Percentiles rank a stretch among this genome's conserved stretches.
Conservation (phyloP, 2,329 filamentous ascomycete species). For the Colletotrichum chrysophilum region DNA sequence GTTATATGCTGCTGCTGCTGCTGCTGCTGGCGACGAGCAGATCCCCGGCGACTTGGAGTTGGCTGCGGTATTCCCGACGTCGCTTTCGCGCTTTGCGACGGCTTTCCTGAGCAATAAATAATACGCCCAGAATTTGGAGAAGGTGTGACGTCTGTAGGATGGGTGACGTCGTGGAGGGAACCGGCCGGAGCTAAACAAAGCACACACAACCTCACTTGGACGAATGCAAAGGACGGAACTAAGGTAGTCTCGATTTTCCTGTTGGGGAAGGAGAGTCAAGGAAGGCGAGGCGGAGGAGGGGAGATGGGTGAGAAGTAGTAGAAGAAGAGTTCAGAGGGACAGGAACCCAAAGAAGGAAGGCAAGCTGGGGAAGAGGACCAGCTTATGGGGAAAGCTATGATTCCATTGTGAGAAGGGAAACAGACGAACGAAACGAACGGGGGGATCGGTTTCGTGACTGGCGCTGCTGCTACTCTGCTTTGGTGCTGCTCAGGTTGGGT, state of each 20-base stretch:
- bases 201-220: neutral
- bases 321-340: neutral
- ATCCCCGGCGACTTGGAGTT: neutral
- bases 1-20: neutral
- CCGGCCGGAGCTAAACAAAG: neutral
- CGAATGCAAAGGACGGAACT: neutral
- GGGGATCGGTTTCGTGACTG: neutral
- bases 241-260: neutral
- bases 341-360: neutral
- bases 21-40: neutral
- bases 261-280: neutral
- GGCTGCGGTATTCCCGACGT: neutral
- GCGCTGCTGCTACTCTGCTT: neutral
- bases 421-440: neutral
- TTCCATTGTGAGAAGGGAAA: neutral
- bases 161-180: slow-evolving; percentile 6
- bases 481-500: neutral
- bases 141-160: slow-evolving; percentile 13
- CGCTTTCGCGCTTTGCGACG: slow-evolving; percentile 8
- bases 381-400: slow-evolving; percentile 8
- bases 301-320: neutral
- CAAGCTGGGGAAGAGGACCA: neutral
- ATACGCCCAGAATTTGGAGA: neutral
- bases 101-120: neutral
- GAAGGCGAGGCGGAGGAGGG: neutral